Conservation (phyloP, 2,329 filamentous ascomycete species). For the Calonectria honghensis region DNA sequence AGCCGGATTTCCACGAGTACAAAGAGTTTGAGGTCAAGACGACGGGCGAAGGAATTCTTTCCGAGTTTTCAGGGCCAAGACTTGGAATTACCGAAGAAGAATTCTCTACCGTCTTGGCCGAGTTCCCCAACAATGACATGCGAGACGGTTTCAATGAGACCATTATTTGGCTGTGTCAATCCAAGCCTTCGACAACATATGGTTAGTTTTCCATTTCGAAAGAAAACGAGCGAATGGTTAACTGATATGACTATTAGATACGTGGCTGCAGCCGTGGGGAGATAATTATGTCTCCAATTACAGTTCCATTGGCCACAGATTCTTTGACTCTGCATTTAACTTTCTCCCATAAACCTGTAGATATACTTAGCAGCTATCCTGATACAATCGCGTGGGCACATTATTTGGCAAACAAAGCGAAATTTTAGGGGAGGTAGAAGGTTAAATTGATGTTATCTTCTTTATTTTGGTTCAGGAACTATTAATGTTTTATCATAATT, state of each 20-base stretch:
- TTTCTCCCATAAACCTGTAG: background rate
- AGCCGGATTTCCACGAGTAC: constrained; percentile 29
- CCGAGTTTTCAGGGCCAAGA: constrained; percentile 31
- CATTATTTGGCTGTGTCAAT: constrained; percentile 36
- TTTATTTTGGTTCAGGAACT: background rate
- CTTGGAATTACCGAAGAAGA: constrained; percentile 12
- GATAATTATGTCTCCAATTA: constrained; percentile 36
- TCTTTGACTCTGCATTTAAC: constrained; percentile 23
- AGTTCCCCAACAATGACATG: constrained; percentile 34
- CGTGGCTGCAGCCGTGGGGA: constrained; percentile 43
- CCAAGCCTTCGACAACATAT: constrained; percentile 38
- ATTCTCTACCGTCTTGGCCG: constrained; percentile 5
- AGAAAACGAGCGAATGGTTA: too few relatives aligned
- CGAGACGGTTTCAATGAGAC: constrained; percentile 31
- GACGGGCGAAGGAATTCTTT: constrained; percentile 30
- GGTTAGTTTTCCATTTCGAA: background rate
- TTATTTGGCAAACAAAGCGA: too few relatives aligned
- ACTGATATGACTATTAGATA: background rate
- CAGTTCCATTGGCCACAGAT: constrained; percentile 14
- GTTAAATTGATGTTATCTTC: background rate
- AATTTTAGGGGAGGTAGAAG: too few relatives aligned
- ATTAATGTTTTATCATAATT: background rate
- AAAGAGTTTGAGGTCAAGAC: constrained; percentile 40
- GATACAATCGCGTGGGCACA: background rate
- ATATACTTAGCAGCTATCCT: background rate